Evolutionary conservation across 2,329 filamentous ascomycete species (phyloP).

Genomic region (Colletotrichum acutatum): DNA sequence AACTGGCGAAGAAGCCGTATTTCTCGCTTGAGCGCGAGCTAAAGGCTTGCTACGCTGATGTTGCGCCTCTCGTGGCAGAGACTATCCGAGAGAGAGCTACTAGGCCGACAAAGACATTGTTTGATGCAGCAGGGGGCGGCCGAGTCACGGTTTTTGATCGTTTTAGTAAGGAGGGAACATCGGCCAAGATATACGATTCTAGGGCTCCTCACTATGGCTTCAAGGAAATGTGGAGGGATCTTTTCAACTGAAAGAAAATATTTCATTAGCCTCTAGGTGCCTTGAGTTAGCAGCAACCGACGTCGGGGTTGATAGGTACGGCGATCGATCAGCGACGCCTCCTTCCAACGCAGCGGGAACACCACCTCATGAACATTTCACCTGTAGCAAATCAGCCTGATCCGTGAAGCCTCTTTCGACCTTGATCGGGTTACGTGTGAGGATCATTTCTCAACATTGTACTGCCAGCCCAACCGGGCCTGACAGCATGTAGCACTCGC

Average conservation of each 20-base stretch:
- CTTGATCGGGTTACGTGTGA: too few species aligned
- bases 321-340: too few species aligned
- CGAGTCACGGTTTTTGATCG: conserved; percentile 69
- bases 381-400: too few species aligned
- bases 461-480: not conserved
- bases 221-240: conserved; percentile 88
- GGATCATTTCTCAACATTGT: not conserved
- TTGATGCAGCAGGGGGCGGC: conserved; percentile 46
- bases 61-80: conserved; percentile 79
- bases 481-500: not conserved
- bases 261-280: too few species aligned
- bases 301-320: too few species aligned
- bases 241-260: conserved; percentile 59
- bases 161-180: conserved; percentile 61
- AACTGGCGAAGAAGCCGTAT: conserved; percentile 93
- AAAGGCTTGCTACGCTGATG: conserved; percentile 82
- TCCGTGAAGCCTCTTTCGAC: too few species aligned
- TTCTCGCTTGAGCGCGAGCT: conserved; percentile 87
- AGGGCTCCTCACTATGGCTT: conserved; percentile 83
- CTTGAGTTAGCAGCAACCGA: not conserved
- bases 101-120: conserved; percentile 46
- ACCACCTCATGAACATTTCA: too few species aligned
- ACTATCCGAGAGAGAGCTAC: conserved; percentile 78
- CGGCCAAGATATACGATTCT: conserved; percentile 78
- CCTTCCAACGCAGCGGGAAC: too few species aligned